phyloP scores from a whole-genome alignment of 2,329 filamentous ascomycete species.

The Epichloe bromicola region DNA sequence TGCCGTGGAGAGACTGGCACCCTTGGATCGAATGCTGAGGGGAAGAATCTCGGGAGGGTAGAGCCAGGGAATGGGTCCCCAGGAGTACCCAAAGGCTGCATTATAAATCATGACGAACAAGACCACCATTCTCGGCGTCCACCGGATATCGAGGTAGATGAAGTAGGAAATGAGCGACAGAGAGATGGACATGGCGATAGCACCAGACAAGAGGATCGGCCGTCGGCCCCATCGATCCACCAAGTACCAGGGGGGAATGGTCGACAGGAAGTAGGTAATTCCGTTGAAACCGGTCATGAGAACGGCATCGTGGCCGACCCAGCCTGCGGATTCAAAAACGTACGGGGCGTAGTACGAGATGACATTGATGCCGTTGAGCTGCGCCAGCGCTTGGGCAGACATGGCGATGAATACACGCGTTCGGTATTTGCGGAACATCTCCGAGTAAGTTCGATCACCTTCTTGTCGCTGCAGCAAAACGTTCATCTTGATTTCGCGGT shows the following conservation, averaged over 20 bases:
- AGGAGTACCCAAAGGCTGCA: slow-evolving; percentile 84
- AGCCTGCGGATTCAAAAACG: slow-evolving; percentile 95
- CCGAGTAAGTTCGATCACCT: slow-evolving; percentile 77
- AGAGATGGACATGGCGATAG: slow-evolving; percentile 77
- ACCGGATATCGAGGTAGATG: slow-evolving; percentile 69
- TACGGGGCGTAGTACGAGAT: slow-evolving; percentile 97
- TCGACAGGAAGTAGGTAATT: slow-evolving; percentile 78
- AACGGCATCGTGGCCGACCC: slow-evolving; percentile 78
- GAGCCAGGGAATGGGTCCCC: slow-evolving; percentile 96
- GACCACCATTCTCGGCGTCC: slow-evolving; percentile 76
- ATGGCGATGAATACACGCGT: slow-evolving; percentile 96
- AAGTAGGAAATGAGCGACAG: slow-evolving; percentile 90
- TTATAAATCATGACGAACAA: slow-evolving; percentile 98
- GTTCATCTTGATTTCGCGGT: slow-evolving; percentile 97
- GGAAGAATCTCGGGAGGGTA: slow-evolving; percentile 98
- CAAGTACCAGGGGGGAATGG: slow-evolving; percentile 96
- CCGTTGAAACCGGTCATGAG: slow-evolving; percentile 97
- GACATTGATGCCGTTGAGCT: slow-evolving; percentile 98
- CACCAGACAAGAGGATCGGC: slow-evolving; percentile 78
- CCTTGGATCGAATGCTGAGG: slow-evolving; percentile 91
- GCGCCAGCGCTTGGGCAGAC: slow-evolving; percentile 90
- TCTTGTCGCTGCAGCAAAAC: slow-evolving; percentile 88
- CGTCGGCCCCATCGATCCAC: slow-evolving; percentile 87
- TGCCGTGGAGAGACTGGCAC: slow-evolving; percentile 88
- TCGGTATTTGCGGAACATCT: slow-evolving; percentile 90